These are phyloP conservation scores for Cyclotella atomus DNA, from an alignment of 108 stramenopile genomes.

Conservation along the genomic window DNA sequence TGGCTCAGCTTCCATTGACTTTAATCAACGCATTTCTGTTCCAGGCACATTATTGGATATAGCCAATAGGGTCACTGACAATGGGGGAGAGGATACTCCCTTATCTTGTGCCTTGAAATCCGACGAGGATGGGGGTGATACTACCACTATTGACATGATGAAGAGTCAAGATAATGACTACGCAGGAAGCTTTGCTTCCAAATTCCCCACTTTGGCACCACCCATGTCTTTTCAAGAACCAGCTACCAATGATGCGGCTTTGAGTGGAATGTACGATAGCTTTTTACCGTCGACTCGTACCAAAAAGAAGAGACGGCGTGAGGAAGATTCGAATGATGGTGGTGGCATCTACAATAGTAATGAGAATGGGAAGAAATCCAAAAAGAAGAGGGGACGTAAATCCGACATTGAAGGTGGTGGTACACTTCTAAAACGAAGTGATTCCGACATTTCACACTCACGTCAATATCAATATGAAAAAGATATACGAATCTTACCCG, in stretches of 20 bases:
- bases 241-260: neutral
- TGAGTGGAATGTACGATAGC: neutral
- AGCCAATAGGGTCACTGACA: neutral
- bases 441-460: neutral
- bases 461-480: neutral
- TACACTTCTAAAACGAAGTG: conserved; percentile 5
- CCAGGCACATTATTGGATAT: neutral
- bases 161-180: neutral
- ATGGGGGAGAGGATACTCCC: neutral
- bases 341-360: neutral
- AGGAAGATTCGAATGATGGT: neutral
- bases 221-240: conserved; percentile 10
- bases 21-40: neutral
- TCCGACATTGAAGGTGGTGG: neutral
- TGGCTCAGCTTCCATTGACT: neutral
- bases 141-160: neutral
- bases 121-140: neutral
- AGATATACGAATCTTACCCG: conserved; percentile 16
- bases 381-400: neutral
- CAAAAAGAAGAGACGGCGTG: conserved; percentile 12
- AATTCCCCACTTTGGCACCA: conserved; percentile 21
- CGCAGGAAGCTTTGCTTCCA: neutral
- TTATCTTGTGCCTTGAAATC: neutral
- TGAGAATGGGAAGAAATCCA: neutral
- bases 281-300: neutral